A percentile compares a stretch with the other conserved stretches of the same genome.
Conservation (phyloP, 106 monocot genomes). For the Acorus calamus region DNA sequence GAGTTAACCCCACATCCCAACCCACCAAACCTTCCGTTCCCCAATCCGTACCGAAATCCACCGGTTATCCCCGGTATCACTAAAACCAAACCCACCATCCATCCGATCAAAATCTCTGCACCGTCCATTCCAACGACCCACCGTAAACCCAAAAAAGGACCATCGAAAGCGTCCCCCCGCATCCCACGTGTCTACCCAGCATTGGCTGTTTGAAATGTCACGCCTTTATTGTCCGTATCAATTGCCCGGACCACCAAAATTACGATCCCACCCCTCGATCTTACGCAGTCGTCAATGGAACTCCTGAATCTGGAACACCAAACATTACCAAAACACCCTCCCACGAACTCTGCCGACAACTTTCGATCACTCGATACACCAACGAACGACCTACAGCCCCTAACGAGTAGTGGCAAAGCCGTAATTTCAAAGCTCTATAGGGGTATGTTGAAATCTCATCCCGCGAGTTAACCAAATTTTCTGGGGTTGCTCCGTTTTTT, state of each 20-base stretch:
- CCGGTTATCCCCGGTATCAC: no score
- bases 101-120: no score
- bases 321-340: background rate
- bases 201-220: conserved; percentile 1
- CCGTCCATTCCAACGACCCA: no score
- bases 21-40: no score
- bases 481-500: background rate
- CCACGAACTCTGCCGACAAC: no score
- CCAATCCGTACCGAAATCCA: no score
- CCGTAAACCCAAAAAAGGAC: no score
- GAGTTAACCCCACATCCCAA: no score
- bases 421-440: background rate
- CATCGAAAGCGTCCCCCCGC: no score
- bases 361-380: background rate
- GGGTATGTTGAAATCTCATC: background rate
- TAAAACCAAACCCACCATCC: no score
- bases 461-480: background rate
- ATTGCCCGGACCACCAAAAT: background rate
- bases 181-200: background rate
- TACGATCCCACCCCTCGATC: background rate
- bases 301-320: background rate
- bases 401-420: background rate
- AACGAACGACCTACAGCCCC: no score
- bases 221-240: conserved; percentile 8
- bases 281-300: background rate